Conservation (phyloP, 2,329 filamentous ascomycete genomes). For the Aspergillus vadensis region DNA sequence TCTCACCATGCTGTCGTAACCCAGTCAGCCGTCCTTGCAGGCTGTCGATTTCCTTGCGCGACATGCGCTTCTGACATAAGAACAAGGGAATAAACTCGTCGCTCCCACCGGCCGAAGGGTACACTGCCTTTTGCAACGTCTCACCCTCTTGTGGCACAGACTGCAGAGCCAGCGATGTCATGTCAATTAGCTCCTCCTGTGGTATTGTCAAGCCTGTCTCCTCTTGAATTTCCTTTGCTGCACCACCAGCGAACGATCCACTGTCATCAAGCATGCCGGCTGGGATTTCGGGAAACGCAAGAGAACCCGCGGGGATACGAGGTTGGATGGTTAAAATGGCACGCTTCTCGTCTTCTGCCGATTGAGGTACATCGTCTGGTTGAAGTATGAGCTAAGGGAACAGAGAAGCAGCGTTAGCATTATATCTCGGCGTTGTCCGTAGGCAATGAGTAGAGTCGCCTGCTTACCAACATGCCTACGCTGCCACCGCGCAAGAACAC, state of each 20-base stretch:
- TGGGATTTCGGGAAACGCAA: slow-evolving; percentile 59
- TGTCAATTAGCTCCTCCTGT: slow-evolving; percentile 54
- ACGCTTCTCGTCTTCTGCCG: slow-evolving; percentile 47
- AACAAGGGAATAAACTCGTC: slow-evolving; percentile 63
- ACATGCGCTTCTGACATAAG: slow-evolving; percentile 56
- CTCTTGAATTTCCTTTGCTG: slow-evolving; percentile 60
- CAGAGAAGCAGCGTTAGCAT: neutral
- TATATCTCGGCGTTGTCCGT: neutral
- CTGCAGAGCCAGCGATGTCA: slow-evolving; percentile 54
- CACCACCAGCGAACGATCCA: slow-evolving; percentile 56
- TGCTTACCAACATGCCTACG: slow-evolving; percentile 56
- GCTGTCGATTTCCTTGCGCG: slow-evolving; percentile 50
- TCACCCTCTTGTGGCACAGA: slow-evolving; percentile 30
- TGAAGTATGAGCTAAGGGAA: slow-evolving; percentile 54
- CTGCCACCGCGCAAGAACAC: slow-evolving; percentile 62
- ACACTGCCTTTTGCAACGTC: slow-evolving; percentile 52
- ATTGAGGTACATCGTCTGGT: slow-evolving; percentile 49
- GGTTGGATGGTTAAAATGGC: slow-evolving; percentile 60
- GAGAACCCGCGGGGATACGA: slow-evolving; percentile 57
- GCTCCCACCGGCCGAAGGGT: slow-evolving; percentile 58
- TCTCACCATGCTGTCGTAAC: slow-evolving; percentile 57
- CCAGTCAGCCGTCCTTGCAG: slow-evolving; percentile 58
- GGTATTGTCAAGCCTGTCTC: slow-evolving; percentile 58
- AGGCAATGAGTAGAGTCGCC: neutral
- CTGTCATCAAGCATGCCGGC: slow-evolving; percentile 63